Percentiles rank a stretch among this genome's conserved stretches.
These are phyloP conservation scores for Articulospora tetracladia DNA, from an alignment of 495 filamentous ascomycete genomes.

Conservation along the genomic window DNA sequence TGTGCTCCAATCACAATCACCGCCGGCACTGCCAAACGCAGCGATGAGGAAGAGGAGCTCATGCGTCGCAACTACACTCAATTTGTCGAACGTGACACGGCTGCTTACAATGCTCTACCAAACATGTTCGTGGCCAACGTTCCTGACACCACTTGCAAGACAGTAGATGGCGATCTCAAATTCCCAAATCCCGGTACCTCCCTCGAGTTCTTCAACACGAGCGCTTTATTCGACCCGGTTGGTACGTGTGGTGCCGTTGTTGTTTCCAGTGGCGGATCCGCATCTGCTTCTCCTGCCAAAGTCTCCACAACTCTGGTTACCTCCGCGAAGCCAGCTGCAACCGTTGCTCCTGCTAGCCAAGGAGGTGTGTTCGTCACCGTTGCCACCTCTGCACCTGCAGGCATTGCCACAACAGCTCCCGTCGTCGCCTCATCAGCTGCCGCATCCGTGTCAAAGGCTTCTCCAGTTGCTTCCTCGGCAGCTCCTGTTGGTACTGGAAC, in stretches of 20 bases:
- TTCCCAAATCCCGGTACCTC: slow-evolving; percentile 56
- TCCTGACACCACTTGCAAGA: slow-evolving; percentile 47
- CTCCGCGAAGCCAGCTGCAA: background rate
- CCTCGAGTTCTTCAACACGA: slow-evolving; percentile 35
- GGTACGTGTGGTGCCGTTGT: background rate
- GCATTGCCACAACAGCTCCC: slow-evolving; percentile 9
- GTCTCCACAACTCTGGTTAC: background rate
- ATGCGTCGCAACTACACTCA: slow-evolving; percentile 7
- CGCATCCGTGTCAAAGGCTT: slow-evolving; percentile 3
- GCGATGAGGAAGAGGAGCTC: slow-evolving; percentile 18
- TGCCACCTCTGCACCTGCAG: background rate
- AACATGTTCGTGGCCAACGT: slow-evolving; percentile 82
- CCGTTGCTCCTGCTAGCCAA: slow-evolving; percentile 17
- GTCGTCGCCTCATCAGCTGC: slow-evolving; percentile 9
- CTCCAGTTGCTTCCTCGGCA: slow-evolving; percentile 14
- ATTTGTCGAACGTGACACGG: slow-evolving; percentile 24
- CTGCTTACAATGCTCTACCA: slow-evolving; percentile 58
- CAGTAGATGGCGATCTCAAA: slow-evolving; percentile 37
- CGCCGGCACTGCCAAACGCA: slow-evolving; percentile 39
- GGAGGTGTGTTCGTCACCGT: slow-evolving; percentile 26
- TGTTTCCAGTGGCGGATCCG: background rate
- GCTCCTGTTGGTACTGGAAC: slow-evolving; percentile 18
- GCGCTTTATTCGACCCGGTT: background rate
- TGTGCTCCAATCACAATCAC: slow-evolving; percentile 71
- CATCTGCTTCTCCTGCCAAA: background rate